These are phyloP conservation scores for Pseudotsuga menziesii DNA, from an alignment of 75 land plant species.

Conservation along the genomic window DNA sequence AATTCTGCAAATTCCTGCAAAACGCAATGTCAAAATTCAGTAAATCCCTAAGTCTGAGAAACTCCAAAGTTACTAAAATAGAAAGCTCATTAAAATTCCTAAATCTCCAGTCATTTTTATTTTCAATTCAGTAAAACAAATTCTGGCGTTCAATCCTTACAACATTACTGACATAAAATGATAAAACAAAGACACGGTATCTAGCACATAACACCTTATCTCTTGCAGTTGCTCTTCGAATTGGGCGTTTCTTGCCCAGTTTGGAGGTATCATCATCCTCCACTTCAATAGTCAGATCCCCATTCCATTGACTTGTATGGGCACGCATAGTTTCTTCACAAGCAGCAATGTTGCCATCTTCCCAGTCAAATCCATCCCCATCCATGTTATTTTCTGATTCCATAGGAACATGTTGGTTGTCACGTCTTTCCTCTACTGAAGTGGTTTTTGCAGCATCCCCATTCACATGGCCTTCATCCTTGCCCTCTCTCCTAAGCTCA, in stretches of 20 bases:
- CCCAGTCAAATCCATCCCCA: constrained; percentile 72
- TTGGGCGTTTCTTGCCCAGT: constrained; percentile 21
- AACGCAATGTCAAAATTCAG: neutral
- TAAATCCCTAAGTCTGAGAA: neutral
- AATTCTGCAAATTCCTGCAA: constrained; percentile 81
- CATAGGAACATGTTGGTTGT: neutral
- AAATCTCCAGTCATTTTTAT: neutral
- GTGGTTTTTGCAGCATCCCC: neutral
- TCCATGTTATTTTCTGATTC: constrained; percentile 17
- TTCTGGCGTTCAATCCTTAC: neutral
- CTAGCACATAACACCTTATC: constrained; percentile 60
- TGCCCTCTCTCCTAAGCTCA: neutral
- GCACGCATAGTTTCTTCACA: constrained; percentile 10
- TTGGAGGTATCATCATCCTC: constrained; percentile 29
- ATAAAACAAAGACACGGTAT: neutral
- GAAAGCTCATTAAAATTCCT: neutral
- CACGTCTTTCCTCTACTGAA: neutral
- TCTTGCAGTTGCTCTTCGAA: constrained; percentile 70
- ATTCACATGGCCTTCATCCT: neutral
- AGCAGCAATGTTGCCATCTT: constrained; percentile 47
- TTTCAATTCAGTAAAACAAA: neutral
- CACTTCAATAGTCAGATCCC: constrained; percentile 61
- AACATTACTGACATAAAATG: neutral
- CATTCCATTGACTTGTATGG: constrained; percentile 16
- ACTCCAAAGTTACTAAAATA: neutral